These are phyloP conservation scores for Trichoderma sp. DNA, from an alignment of 2,329 filamentous ascomycete genomes.

Conservation along the genomic window DNA sequence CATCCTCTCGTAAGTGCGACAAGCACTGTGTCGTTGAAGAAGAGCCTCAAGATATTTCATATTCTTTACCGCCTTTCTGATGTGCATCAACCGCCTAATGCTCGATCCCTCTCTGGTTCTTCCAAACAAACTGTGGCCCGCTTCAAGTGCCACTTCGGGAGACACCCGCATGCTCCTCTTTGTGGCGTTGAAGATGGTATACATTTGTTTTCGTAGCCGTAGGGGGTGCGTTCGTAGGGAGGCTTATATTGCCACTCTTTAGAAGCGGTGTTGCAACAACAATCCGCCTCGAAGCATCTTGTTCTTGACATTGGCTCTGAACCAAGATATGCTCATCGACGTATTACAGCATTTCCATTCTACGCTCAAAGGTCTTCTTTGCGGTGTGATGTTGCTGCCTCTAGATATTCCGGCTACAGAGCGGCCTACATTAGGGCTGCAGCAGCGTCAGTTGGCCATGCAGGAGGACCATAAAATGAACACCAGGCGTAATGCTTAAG, in stretches of 20 bases:
- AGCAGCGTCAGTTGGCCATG: constrained; percentile 2
- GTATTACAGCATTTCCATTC: not conserved
- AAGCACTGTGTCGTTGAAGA: not conserved
- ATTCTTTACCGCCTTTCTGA: constrained; percentile 11
- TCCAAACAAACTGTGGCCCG: not conserved
- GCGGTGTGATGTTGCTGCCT: not conserved
- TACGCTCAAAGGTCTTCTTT: not conserved
- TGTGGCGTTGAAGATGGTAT: not conserved
- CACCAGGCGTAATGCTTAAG: not conserved
- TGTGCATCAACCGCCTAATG: not conserved
- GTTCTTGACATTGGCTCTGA: not conserved
- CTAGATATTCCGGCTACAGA: not conserved
- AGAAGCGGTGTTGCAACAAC: not conserved
- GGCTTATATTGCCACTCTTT: not conserved
- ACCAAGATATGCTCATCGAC: not conserved
- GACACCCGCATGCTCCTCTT: not conserved
- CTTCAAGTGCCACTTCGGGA: not conserved
- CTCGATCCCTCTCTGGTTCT: not conserved
- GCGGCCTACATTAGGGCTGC: not conserved
- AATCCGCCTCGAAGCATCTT: not conserved
- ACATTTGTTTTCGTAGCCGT: not conserved
- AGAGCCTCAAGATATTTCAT: not conserved
- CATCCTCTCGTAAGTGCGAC: not conserved
- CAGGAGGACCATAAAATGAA: not conserved
- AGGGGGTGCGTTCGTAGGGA: not conserved